Evolutionary conservation across 2,329 filamentous ascomycete genomes (phyloP).

Genomic region (Penicillium polonicum): DNA sequence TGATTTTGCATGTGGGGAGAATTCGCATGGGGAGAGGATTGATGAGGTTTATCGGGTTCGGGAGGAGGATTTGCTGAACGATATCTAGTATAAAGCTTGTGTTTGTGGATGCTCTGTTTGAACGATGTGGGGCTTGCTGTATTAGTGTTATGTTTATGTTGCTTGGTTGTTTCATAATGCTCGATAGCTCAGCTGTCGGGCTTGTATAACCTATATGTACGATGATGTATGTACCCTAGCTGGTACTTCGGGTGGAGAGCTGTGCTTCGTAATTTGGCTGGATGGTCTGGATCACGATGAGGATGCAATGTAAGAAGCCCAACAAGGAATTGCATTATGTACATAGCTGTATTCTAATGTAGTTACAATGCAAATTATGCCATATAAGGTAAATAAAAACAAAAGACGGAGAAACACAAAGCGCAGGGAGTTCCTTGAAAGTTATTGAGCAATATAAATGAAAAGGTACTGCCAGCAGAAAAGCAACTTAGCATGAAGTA

Average conservation of each 20-base stretch:
- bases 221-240: neutral
- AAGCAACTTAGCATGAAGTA: neutral
- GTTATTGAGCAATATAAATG: neutral
- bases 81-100: neutral
- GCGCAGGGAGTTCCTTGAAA: neutral
- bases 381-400: neutral
- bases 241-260: neutral
- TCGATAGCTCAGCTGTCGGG: neutral
- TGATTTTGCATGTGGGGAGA: conserved; percentile 35
- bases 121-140: neutral
- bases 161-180: neutral
- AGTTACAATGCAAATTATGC: neutral
- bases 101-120: too few species aligned
- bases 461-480: neutral
- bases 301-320: neutral
- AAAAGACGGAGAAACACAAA: neutral
- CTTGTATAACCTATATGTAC: neutral
- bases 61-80: conserved; percentile 31
- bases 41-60: conserved; percentile 41
- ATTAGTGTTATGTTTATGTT: neutral
- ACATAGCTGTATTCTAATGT: neutral
- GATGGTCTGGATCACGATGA: neutral
- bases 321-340: neutral
- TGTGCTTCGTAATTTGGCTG: neutral
- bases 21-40: conserved; percentile 35